phyloP scores from a whole-genome alignment of 495 filamentous ascomycete species.

The Aspergillus homomorphus region DNA sequence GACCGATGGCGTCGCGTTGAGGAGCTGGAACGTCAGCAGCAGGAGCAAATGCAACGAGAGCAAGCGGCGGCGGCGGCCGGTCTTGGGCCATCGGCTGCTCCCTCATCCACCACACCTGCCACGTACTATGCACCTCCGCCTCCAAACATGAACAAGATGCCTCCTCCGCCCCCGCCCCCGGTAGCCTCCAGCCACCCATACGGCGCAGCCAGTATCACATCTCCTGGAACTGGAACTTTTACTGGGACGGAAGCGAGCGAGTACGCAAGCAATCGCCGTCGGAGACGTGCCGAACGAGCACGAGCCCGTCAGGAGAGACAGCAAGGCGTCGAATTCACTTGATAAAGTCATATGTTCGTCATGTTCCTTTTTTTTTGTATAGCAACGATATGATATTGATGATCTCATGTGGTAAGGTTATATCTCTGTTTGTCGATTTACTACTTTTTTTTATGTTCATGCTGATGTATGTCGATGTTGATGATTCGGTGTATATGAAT shows the following conservation, averaged over 20 bases:
- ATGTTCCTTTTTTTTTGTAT: constrained; percentile 3
- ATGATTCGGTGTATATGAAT: not conserved
- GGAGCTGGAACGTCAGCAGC: constrained; percentile 48
- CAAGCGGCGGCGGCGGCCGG: constrained; percentile 35
- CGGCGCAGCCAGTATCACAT: constrained; percentile 44
- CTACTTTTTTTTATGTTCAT: not conserved
- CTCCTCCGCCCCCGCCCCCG: constrained; percentile 35
- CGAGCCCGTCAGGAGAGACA: constrained; percentile 47
- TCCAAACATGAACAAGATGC: constrained; percentile 31
- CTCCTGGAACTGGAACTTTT: constrained; percentile 45
- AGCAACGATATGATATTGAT: constrained; percentile 1
- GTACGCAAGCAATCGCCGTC: constrained; percentile 51
- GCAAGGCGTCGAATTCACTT: constrained; percentile 47
- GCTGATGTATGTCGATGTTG: not conserved
- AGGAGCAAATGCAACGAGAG: constrained; percentile 47
- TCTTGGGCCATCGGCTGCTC: constrained; percentile 22
- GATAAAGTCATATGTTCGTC: constrained; percentile 11
- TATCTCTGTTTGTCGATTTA: not conserved
- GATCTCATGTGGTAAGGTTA: not conserved
- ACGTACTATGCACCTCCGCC: constrained; percentile 33
- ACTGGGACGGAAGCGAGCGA: constrained; percentile 52
- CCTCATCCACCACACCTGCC: constrained; percentile 29
- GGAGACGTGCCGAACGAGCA: constrained; percentile 51
- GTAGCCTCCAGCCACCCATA: constrained; percentile 40
- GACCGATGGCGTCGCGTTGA: constrained; percentile 53